Conservation (phyloP, 805 yeast species). For the Pichia gijzeniarum region DNA sequence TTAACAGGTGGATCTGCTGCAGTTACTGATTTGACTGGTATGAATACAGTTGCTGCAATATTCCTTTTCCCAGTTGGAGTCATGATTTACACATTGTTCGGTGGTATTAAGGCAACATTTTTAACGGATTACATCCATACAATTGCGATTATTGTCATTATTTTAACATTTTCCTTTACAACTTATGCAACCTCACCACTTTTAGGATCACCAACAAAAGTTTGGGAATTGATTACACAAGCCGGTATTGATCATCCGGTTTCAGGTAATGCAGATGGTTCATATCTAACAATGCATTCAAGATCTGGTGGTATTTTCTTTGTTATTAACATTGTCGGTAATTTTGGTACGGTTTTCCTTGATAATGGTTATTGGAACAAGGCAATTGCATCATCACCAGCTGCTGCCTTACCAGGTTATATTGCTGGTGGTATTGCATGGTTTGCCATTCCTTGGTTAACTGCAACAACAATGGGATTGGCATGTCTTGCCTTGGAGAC, state of each 20-base stretch:
- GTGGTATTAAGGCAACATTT: constrained; percentile 80
- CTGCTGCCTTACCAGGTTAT: constrained; percentile 81
- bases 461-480: constrained; percentile 82
- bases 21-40: constrained; percentile 71
- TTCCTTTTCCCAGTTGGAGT: constrained; percentile 80
- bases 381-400: constrained; percentile 74
- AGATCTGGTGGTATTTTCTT: constrained; percentile 83
- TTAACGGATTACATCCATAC: constrained; percentile 79
- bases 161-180: constrained; percentile 74
- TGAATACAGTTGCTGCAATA: constrained; percentile 72
- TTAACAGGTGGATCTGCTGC: constrained; percentile 88
- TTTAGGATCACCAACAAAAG: constrained; percentile 77
- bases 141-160: constrained; percentile 67
- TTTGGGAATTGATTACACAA: constrained; percentile 66
- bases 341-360: constrained; percentile 81
- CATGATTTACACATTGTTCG: constrained; percentile 65
- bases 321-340: constrained; percentile 82
- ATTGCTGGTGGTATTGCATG: constrained; percentile 84
- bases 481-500: constrained; percentile 70
- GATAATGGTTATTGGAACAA: constrained; percentile 88
- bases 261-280: constrained; percentile 76
- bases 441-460: constrained; percentile 84
- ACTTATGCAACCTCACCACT: constrained; percentile 63
- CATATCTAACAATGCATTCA: constrained; percentile 83
- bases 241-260: constrained; percentile 60